Conservation (phyloP, 176 grass and related monocot species). For the Hordeum vulgare region DNA sequence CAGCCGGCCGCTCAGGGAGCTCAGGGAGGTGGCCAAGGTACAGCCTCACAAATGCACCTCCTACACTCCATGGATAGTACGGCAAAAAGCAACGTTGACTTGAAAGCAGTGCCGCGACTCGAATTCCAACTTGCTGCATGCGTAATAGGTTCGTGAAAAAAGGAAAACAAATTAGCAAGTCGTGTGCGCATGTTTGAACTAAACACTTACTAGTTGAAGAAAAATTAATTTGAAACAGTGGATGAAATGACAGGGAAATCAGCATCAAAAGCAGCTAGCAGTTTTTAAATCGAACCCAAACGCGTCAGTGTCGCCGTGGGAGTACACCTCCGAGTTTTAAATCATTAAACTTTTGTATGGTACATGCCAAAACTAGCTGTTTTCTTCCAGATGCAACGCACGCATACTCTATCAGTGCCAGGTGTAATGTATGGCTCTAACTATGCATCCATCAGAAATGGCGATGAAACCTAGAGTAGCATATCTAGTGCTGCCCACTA, state of each 20-base stretch:
- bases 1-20: slow-evolving; percentile 84
- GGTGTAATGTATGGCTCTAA: background rate
- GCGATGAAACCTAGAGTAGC: background rate
- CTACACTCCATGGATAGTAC: background rate
- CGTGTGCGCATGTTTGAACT: background rate
- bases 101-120: background rate
- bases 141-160: background rate
- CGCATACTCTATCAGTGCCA: slow-evolving; percentile 1
- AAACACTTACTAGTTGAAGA: background rate
- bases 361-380: slow-evolving; percentile 23
- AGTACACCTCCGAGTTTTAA: background rate
- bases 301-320: background rate
- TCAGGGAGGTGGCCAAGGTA: slow-evolving; percentile 98
- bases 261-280: background rate
- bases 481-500: slow-evolving; percentile 17
- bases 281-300: background rate
- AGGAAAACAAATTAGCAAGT: background rate
- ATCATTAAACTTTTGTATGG: background rate
- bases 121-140: background rate
- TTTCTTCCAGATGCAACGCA: background rate
- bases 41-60: slow-evolving; percentile 11
- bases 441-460: background rate
- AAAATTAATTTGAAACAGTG: no score
- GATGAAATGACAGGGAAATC: background rate
- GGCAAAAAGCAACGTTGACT: background rate